Conservation (phyloP, 768 basidiomycete genomes). For the Hemileccinum impolitum region DNA sequence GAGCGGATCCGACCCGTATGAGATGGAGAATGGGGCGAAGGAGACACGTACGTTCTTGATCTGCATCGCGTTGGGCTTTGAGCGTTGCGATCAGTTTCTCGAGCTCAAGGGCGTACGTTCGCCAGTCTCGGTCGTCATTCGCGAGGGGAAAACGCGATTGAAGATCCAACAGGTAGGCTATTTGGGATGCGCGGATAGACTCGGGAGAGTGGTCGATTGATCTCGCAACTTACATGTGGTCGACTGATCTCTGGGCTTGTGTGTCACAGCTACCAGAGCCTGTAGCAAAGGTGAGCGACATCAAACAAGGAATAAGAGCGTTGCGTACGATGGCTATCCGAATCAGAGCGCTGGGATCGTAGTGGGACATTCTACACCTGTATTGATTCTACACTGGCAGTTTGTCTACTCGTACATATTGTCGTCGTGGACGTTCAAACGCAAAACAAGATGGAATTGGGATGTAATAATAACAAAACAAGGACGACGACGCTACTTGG, state of each 20-base stretch:
- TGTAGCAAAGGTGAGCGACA: background rate
- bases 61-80: constrained; percentile 19
- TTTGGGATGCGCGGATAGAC: background rate
- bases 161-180: constrained; percentile 29
- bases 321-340: constrained; percentile 26
- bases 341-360: constrained; percentile 12
- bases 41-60: constrained; percentile 21
- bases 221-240: constrained; percentile 16
- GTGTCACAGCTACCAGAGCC: constrained; percentile 23
- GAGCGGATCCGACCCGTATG: background rate
- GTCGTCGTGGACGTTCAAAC: no score
- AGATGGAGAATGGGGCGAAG: background rate
- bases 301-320: background rate
- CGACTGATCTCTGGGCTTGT: constrained; percentile 25
- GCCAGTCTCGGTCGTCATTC: constrained; percentile 14
- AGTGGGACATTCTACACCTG: constrained; percentile 6
- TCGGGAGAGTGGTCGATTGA: background rate
- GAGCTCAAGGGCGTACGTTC: constrained; percentile 28
- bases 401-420: no score
- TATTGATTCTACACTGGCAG: no score
- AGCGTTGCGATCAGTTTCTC: constrained; percentile 22
- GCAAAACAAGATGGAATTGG: constrained; percentile 1
- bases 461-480: constrained; percentile 1
- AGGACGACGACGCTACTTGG: constrained; percentile 17
- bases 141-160: constrained; percentile 23